A percentile compares a stretch with the other conserved stretches of the same genome.
Conservation (phyloP, 2,329 filamentous ascomycete genomes). For the Penicillium sp. region DNA sequence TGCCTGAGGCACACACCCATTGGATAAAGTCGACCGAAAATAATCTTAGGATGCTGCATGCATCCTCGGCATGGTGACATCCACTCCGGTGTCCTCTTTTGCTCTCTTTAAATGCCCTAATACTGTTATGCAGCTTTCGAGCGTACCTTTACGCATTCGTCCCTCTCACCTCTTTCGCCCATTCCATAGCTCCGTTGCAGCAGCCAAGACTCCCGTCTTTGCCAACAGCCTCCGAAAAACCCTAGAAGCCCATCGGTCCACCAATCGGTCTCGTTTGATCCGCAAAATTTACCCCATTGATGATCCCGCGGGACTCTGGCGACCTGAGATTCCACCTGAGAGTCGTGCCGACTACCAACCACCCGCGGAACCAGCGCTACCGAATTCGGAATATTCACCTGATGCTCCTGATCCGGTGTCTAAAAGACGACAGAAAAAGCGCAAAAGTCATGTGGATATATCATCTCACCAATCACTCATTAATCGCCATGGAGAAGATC, state of each 20-base stretch:
- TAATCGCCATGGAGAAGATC: background rate
- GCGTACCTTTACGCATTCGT: constrained; percentile 9
- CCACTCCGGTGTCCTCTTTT: constrained; percentile 8
- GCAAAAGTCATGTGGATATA: background rate
- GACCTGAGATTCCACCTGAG: constrained; percentile 18
- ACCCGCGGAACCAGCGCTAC: background rate
- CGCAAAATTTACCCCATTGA: constrained; percentile 30
- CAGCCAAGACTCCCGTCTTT: constrained; percentile 27
- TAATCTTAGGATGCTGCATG: background rate
- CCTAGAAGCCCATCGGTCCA: constrained; percentile 43
- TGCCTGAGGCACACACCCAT: constrained; percentile 5
- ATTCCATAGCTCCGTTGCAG: constrained; percentile 15
- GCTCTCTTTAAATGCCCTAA: constrained; percentile 19
- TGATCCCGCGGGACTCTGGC: constrained; percentile 18
- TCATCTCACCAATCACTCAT: background rate
- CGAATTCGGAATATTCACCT: background rate
- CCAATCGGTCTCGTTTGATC: constrained; percentile 39
- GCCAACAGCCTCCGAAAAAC: constrained; percentile 40
- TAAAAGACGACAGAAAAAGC: constrained; percentile 10
- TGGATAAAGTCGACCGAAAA: background rate
- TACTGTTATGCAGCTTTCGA: constrained; percentile 27
- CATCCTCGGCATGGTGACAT: constrained; percentile 9
- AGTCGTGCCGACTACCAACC: constrained; percentile 17
- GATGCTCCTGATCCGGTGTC: background rate
- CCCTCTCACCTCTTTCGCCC: constrained; percentile 12